Base-by-base conservation (phyloP, 2,329 filamentous ascomycete species). In the Talaromyces funiculosus region DNA sequence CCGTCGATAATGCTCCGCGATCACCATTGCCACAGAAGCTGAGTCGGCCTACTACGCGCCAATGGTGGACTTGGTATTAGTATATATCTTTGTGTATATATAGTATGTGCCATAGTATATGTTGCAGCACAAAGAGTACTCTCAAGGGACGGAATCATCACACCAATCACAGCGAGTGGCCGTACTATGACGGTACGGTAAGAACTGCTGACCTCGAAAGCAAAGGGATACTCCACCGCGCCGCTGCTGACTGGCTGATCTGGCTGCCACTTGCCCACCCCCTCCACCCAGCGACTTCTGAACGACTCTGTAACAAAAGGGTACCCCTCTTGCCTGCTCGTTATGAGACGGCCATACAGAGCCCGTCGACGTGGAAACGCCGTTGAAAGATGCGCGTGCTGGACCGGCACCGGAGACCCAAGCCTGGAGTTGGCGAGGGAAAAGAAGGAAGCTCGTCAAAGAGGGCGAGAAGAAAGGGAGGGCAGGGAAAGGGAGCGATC, bases 151-250 rank as follows among this genome's bases (percentile, higher is more conserved):
- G 47, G 29, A 14, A 14, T 20, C 9, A 10, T 12, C 29, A 20
- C 18, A 33, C 47, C 47, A 51, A 51, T 33, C 26, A 51, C 4
- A 16, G 16, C 6, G n/a, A 12, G 42, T 3, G 16, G 24, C 7
- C 14, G 45, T 18, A 45, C 14, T 37, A 12, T 38, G 33, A 54
- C 33, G 33, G 10, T 40, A 55, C 9, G 53, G 38, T 31, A 29
- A 57, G 55, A 57, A 57, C 55, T 40, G 55, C 55, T 57, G 55
- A 57, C 55, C 33, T 38, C 43, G 43, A 26, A 47, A 47, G 43
- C 14, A n/a, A 47, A 29, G 43, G 49, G 29, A 35, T 9, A 10
- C 53, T 24, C 54, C 54, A 33, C 54, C 38, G 8, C n/a, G n/a
- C 24, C 1, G 18, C 16, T 3, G 9, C n/a, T 47, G 29, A 57